These are phyloP conservation scores for Ciborinia camelliae DNA, from an alignment of 2,329 filamentous ascomycete species.

Conservation along the genomic window DNA sequence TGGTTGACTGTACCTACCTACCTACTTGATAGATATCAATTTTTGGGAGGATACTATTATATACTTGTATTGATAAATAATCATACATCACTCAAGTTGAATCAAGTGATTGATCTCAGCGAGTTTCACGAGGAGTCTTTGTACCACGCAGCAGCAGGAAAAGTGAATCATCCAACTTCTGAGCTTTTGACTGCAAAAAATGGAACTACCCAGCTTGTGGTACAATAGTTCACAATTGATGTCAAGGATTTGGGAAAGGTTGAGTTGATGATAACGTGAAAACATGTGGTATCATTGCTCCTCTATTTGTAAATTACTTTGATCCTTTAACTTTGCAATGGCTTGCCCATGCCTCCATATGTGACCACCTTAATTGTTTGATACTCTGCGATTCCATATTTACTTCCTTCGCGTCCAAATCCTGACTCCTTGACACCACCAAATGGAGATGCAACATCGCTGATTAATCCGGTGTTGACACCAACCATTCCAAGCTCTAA, in stretches of 20 bases:
- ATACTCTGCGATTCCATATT: slow-evolving; percentile 52
- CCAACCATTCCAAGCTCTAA: slow-evolving; percentile 87
- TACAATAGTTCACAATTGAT: neutral
- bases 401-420: slow-evolving; percentile 53
- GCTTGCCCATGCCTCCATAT: slow-evolving; percentile 59
- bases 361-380: slow-evolving; percentile 48
- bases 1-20: no score
- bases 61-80: no score
- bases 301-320: neutral
- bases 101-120: no score
- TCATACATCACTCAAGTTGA: no score
- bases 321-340: slow-evolving; percentile 44
- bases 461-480: slow-evolving; percentile 69
- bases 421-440: slow-evolving; percentile 56
- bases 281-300: slow-evolving; percentile 10
- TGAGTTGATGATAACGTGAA: neutral
- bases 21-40: no score
- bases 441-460: slow-evolving; percentile 53
- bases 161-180: no score
- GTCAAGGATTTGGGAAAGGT: neutral
- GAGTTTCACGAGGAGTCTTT: no score
- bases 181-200: no score
- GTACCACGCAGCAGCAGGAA: no score
- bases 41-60: no score
- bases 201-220: no score